phyloP scores from a whole-genome alignment of 78 protist genomes.

The Dictyostelium purpureum region DNA sequence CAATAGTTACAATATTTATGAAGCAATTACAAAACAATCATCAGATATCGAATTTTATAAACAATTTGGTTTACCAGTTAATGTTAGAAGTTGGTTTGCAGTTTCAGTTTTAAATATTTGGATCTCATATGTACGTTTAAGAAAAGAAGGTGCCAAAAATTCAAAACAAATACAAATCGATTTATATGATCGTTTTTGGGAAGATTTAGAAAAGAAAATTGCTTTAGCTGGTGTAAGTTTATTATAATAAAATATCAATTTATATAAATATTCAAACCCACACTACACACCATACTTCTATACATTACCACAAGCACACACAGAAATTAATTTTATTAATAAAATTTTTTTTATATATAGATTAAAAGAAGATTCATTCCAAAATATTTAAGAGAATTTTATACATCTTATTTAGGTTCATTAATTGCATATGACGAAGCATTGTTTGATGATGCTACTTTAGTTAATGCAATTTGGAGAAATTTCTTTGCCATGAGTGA shows the following conservation, averaged over 20 bases:
- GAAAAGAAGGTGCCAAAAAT: conserved; percentile 37
- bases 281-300: not conserved
- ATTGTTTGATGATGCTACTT: conserved; percentile 48
- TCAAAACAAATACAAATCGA: conserved; percentile 33
- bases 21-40: conserved; percentile 19
- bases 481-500: conserved; percentile 49
- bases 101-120: conserved; percentile 30
- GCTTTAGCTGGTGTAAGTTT: conserved; percentile 66
- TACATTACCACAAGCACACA: not conserved
- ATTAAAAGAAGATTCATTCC: conserved; percentile 37
- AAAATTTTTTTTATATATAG: not conserved
- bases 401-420: conserved; percentile 52
- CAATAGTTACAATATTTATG: conserved; percentile 22
- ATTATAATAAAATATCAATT: not conserved
- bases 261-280: not conserved
- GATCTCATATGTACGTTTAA: conserved; percentile 58
- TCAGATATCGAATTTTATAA: conserved; percentile 48
- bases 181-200: conserved; percentile 78
- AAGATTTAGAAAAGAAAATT: conserved; percentile 60
- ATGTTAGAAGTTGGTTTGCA: conserved; percentile 73
- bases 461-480: conserved; percentile 67
- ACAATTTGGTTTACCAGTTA: conserved; percentile 37
- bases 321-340: too few relatives aligned
- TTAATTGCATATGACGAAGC: conserved; percentile 60
- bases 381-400: conserved; percentile 64